phyloP scores from a whole-genome alignment of 2,329 filamentous ascomycete species.

The Fusarium secorum region DNA sequence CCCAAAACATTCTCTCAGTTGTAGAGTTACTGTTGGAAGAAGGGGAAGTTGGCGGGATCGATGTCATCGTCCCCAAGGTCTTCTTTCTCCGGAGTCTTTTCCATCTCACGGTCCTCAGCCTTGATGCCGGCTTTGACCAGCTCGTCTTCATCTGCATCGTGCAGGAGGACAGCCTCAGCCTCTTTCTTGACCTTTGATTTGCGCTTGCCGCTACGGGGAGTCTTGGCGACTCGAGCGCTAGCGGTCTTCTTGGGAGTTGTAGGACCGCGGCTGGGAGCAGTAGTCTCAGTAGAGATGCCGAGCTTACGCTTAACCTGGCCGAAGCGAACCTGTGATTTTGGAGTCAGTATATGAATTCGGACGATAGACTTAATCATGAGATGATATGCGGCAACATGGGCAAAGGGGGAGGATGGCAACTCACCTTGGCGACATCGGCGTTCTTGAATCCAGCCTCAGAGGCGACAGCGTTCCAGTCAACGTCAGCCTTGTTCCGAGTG shows the following conservation, averaged over 20 bases:
- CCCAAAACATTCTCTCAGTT: too few relatives aligned
- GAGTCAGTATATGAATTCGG: neutral
- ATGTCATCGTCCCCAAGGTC: neutral
- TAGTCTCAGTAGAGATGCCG: conserved; percentile 46
- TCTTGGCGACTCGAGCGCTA: conserved; percentile 45
- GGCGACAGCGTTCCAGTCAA: conserved; percentile 59
- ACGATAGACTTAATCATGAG: neutral
- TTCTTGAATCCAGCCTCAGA: conserved; percentile 54
- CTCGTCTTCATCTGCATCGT: conserved; percentile 29
- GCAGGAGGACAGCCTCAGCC: conserved; percentile 4
- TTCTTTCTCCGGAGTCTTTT: conserved; percentile 31
- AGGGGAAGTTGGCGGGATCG: conserved; percentile 10
- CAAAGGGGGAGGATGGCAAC: conserved; percentile 2
- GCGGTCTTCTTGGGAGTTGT: conserved; percentile 37
- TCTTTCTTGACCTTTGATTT: conserved; percentile 39
- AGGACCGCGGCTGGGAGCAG: conserved; percentile 9
- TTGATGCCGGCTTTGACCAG: conserved; percentile 22
- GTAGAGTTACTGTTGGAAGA: neutral
- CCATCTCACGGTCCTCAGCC: conserved; percentile 28
- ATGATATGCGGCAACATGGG: neutral
- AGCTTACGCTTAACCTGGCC: conserved; percentile 60
- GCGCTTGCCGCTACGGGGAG: conserved; percentile 34
- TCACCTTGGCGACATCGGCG: conserved; percentile 54
- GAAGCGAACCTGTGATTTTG: conserved; percentile 51
- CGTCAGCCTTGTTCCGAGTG: conserved; percentile 52